phyloP scores from a whole-genome alignment of 2,329 filamentous ascomycete species.

The Camillea tinctor region DNA sequence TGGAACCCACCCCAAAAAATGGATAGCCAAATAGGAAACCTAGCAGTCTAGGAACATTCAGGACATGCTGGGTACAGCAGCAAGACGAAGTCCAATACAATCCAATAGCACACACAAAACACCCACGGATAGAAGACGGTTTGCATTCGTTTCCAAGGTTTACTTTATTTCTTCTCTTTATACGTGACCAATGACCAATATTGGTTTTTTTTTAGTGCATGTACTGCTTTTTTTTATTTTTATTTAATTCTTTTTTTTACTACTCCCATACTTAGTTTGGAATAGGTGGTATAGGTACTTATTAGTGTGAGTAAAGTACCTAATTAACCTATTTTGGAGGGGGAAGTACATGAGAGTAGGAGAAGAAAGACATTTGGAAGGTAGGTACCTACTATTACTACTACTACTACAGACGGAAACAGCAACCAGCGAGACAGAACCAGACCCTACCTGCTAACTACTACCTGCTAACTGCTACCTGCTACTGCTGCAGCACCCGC shows the following conservation, averaged over 20 bases:
- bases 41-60: neutral
- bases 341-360: neutral
- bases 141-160: constrained; percentile 1
- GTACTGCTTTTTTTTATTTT: neutral
- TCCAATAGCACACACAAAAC: neutral
- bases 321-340: neutral
- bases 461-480: neutral
- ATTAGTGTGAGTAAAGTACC: neutral
- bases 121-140: no score
- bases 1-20: neutral
- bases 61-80: neutral
- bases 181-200: neutral
- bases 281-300: neutral
- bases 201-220: neutral
- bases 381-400: no score
- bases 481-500: constrained; percentile 1
- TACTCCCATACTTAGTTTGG: neutral
- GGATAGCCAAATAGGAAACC: neutral
- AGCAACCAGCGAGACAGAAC: no score
- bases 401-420: no score
- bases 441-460: no score
- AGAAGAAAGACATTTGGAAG: neutral
- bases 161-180: constrained; percentile 6
- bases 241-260: neutral
- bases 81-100: neutral